Evolutionary conservation across 352 stramenopile genomes (phyloP).

Genomic region (Hyaloperonospora arabidopsidis): DNA sequence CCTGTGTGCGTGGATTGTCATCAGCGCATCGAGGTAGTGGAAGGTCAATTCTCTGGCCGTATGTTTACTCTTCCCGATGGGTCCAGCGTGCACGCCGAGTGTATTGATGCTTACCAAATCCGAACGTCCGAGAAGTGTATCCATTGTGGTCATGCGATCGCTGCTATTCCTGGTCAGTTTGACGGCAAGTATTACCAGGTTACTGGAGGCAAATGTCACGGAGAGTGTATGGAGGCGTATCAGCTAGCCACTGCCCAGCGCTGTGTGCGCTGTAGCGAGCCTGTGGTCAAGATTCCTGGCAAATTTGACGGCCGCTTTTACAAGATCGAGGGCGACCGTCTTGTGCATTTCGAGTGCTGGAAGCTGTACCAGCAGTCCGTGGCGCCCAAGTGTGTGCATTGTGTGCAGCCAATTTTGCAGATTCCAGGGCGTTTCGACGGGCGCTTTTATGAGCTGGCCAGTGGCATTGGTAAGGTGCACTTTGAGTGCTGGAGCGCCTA

Average conservation of each 20-base stretch:
- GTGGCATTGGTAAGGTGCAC: conserved; percentile 69
- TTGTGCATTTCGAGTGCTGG: conserved; percentile 86
- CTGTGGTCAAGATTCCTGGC: conserved; percentile 59
- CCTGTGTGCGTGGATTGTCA: conserved; percentile 68
- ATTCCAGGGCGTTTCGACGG: conserved; percentile 69
- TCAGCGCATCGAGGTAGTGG: conserved; percentile 66
- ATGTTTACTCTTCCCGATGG: conserved; percentile 76
- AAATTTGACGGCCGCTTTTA: conserved; percentile 82
- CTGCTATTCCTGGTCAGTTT: conserved; percentile 63
- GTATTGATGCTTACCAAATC: conserved; percentile 82
- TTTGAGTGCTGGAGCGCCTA: conserved; percentile 83
- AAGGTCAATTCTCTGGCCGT: conserved; percentile 64
- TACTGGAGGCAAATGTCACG: conserved; percentile 65
- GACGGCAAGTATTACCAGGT: conserved; percentile 79
- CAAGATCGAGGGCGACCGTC: conserved; percentile 58
- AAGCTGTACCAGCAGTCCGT: conserved; percentile 66
- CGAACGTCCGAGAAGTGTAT: conserved; percentile 70
- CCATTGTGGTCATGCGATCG: conserved; percentile 73
- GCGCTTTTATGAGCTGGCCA: conserved; percentile 79
- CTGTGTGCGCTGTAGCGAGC: conserved; percentile 62
- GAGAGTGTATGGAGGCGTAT: conserved; percentile 77
- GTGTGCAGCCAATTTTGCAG: conserved; percentile 58
- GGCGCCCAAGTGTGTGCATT: conserved; percentile 76
- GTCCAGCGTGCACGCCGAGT: conserved; percentile 72
- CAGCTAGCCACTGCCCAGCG: conserved; percentile 62